Evolutionary conservation across 1,284 basidiomycete genomes (phyloP), one percentile per base, ranked within the genome.

Genomic region (Coniferiporia sulphurascens): DNA sequence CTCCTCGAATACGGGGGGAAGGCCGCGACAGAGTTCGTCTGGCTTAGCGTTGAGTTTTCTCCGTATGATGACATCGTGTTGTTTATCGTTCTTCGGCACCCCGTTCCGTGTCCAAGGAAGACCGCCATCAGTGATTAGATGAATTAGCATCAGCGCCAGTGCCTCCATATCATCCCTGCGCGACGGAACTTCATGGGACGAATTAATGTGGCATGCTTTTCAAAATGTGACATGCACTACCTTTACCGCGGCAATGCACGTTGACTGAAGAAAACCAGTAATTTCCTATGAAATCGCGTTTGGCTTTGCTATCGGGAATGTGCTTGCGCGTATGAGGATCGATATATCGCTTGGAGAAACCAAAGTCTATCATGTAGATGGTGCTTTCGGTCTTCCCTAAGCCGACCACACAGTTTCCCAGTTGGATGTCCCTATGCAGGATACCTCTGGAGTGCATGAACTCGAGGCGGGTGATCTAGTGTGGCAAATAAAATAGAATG

Each of bases 341-440:
- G 64, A 89, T 82, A 64, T 87, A 90, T 48, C 78, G 78, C 67
- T 89, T 90, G 15, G 87, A 87, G 68, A 90, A 90, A 8, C 87
- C 87, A 69, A 90, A 90, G 70, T 90, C 88, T 65, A 90, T 90
- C 87, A 90, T 87, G 66, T 89, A 89, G 62, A 90, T 77, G 36
- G 72, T 77, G 57, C 77, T 76, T n/a, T 85, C 75, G 61, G 85
- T 73, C 0, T 83, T 80, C 3, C 74, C 69, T 49, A 78, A 73
- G 9, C 87, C 87, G 56, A 89, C 68, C 5, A 81, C 81, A 64
- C 84, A 86, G 69, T 90, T 90, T 7, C 88, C 88, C 3, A 90
- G 78, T 64, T 90, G 87, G 54, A 90, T 85, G 64, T 90, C 87
- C 7, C 87, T 80, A 68, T 90, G 87, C 38, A 90, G 75, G 43